Evolutionary conservation across 129 eudicot species (phyloP).

Genomic region (Glebionis coronaria): DNA sequence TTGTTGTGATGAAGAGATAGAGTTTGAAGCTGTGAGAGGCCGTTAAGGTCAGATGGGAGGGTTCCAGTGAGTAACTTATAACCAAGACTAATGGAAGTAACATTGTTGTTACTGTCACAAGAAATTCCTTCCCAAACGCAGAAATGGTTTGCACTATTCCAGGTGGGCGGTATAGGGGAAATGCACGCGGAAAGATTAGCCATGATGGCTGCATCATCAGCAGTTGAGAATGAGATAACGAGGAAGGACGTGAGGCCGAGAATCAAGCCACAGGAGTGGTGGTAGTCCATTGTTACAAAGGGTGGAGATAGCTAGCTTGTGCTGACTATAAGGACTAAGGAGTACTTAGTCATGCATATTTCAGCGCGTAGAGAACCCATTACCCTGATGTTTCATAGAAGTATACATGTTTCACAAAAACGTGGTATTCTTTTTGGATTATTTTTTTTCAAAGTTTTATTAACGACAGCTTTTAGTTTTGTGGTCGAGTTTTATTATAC

Average conservation of each 20-base stretch:
- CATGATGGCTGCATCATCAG: slow-evolving; percentile 3
- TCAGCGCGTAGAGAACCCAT: too few species aligned
- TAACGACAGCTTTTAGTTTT: too few species aligned
- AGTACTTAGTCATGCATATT: too few species aligned
- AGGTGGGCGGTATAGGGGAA: background rate
- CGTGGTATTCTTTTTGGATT: too few species aligned
- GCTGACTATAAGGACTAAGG: background rate
- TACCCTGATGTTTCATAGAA: too few species aligned
- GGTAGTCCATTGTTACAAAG: background rate
- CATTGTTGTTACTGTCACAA: slow-evolving; percentile 36
- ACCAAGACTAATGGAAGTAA: slow-evolving; percentile 30
- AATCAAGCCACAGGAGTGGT: background rate
- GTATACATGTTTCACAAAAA: too few species aligned
- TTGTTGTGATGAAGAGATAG: slow-evolving; percentile 34
- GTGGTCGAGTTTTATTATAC: too few species aligned
- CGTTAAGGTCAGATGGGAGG: slow-evolving; percentile 34
- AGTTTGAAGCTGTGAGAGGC: slow-evolving; percentile 31
- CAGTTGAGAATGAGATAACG: background rate
- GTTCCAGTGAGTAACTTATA: slow-evolving; percentile 35
- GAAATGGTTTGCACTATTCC: slow-evolving; percentile 1
- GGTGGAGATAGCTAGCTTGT: background rate
- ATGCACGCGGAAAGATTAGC: background rate
- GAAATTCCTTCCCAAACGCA: slow-evolving; percentile 39
- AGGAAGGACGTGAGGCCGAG: background rate
- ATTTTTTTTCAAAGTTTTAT: too few species aligned